Conservation (phyloP, 768 basidiomycete genomes). For the Artomyces pyxidatus region DNA sequence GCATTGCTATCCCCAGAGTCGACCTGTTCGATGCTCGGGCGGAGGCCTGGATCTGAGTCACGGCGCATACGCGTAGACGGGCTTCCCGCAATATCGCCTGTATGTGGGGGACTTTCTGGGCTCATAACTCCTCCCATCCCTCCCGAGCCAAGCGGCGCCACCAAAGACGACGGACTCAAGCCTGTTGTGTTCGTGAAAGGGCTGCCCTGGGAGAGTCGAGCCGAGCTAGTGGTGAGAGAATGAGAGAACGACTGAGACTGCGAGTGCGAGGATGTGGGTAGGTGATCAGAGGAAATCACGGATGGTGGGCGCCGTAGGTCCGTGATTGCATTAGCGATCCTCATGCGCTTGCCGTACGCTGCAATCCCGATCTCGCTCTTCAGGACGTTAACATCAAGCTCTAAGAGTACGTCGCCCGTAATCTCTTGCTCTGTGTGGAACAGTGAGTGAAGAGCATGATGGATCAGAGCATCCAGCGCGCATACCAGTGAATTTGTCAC, state of each 20-base stretch:
- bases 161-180: slow-evolving; percentile 22
- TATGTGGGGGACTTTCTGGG: slow-evolving; percentile 28
- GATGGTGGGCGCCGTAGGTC: slow-evolving; percentile 76
- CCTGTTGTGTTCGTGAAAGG: slow-evolving; percentile 24
- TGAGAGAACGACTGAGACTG: slow-evolving; percentile 22
- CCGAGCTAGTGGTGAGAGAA: slow-evolving; percentile 24
- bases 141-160: slow-evolving; percentile 15
- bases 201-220: slow-evolving; percentile 37
- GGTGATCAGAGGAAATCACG: slow-evolving; percentile 35
- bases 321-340: slow-evolving; percentile 86
- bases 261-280: slow-evolving; percentile 25
- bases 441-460: neutral
- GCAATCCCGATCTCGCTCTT: slow-evolving; percentile 90
- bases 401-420: slow-evolving; percentile 92
- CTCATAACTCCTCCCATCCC: slow-evolving; percentile 19
- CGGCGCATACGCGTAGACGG: slow-evolving; percentile 2
- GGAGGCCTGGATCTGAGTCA: slow-evolving; percentile 12
- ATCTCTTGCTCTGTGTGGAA: slow-evolving; percentile 85
- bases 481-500: slow-evolving; percentile 80
- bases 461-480: slow-evolving; percentile 7
- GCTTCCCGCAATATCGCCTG: slow-evolving; percentile 7
- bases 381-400: slow-evolving; percentile 84
- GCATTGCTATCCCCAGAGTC: slow-evolving; percentile 11
- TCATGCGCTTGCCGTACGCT: slow-evolving; percentile 90
- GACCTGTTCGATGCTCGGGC: slow-evolving; percentile 1